These are phyloP conservation scores for Chlamydomonas urium DNA, from an alignment of 139 green algal genomes.

Conservation along the genomic window DNA sequence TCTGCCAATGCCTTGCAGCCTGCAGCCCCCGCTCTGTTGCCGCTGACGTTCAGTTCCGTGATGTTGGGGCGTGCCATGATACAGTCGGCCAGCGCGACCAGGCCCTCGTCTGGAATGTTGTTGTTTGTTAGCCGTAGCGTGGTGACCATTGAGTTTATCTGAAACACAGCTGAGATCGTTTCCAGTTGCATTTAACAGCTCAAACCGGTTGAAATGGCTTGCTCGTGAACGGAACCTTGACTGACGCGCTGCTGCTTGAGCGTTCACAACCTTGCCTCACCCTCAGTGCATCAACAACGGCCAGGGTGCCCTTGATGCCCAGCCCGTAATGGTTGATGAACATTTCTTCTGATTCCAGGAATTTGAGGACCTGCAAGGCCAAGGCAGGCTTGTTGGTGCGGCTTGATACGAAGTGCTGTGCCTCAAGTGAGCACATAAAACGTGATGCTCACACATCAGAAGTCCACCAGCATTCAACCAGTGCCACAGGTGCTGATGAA, in stretches of 20 bases:
- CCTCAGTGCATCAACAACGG: constrained; percentile 30
- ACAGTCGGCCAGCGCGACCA: background rate
- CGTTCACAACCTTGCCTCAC: too few relatives aligned
- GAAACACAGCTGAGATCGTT: too few relatives aligned
- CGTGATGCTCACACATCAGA: too few relatives aligned
- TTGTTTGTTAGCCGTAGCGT: constrained; percentile 38
- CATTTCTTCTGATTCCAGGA: constrained; percentile 43
- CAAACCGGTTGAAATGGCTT: too few relatives aligned
- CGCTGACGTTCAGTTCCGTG: constrained; percentile 40
- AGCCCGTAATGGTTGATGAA: constrained; percentile 48
- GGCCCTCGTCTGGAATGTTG: constrained; percentile 43
- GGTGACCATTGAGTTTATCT: constrained; percentile 35
- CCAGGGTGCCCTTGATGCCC: constrained; percentile 32
- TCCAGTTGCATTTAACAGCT: too few relatives aligned
- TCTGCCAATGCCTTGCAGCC: constrained; percentile 32
- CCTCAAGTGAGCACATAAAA: too few relatives aligned
- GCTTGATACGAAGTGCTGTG: too few relatives aligned
- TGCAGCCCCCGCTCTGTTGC: constrained; percentile 30
- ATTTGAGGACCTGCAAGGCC: constrained; percentile 47
- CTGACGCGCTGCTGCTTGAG: too few relatives aligned
- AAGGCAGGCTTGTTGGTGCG: too few relatives aligned
- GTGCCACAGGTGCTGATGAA: too few relatives aligned
- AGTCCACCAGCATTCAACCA: too few relatives aligned
- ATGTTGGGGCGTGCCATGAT: constrained; percentile 13
- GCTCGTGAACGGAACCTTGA: too few relatives aligned